These are phyloP conservation scores for Posidonia australis DNA, from an alignment of 106 monocot genomes.

Conservation along the genomic window DNA sequence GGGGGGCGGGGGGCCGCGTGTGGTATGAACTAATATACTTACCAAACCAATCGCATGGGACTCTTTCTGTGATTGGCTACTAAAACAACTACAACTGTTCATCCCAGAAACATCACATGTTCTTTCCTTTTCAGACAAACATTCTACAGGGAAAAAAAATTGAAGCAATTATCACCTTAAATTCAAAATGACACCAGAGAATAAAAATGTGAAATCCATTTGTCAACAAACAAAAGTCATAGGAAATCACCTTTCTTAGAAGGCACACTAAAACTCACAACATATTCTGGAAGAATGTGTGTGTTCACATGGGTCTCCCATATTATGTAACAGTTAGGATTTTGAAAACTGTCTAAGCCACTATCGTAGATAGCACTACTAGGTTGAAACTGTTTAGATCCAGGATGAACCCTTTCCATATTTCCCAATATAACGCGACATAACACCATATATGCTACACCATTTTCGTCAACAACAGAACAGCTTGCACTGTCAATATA, in stretches of 20 bases:
- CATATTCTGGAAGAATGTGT: conserved; percentile 56
- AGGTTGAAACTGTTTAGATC: conserved; percentile 47
- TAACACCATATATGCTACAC: conserved; percentile 49
- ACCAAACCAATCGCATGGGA: background rate
- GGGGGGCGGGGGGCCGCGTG: too few relatives aligned
- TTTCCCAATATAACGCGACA: conserved; percentile 79
- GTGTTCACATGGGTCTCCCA: conserved; percentile 48
- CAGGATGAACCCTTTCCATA: conserved; percentile 35
- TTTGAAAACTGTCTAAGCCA: conserved; percentile 58
- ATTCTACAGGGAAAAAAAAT: conserved; percentile 2
- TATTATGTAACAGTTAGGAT: conserved; percentile 57
- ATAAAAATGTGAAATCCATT: background rate
- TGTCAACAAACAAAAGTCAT: background rate
- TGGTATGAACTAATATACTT: background rate
- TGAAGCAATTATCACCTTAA: background rate
- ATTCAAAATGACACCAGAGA: background rate
- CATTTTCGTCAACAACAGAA: conserved; percentile 64
- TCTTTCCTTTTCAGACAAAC: background rate
- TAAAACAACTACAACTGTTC: background rate
- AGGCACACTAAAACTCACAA: conserved; percentile 23
- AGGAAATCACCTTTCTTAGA: conserved; percentile 5
- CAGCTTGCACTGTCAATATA: conserved; percentile 48
- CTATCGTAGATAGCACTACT: conserved; percentile 47
- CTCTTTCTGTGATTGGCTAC: background rate
- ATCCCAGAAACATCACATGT: conserved; percentile 1